A percentile compares a stretch with the other conserved stretches of the same genome.
Conservation (phyloP, 495 filamentous ascomycete genomes). For the Arthonia radiata region DNA sequence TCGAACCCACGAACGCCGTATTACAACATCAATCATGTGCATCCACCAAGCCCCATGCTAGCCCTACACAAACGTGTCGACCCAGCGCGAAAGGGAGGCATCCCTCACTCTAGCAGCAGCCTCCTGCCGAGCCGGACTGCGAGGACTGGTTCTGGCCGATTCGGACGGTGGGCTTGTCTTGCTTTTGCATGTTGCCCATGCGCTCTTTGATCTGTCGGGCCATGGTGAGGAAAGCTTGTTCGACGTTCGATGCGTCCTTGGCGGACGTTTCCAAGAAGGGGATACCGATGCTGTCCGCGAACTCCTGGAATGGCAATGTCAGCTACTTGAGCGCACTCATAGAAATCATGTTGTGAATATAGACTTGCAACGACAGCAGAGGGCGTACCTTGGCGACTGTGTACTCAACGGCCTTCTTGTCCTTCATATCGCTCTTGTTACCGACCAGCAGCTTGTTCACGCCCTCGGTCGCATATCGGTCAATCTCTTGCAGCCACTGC, state of each 20-base stretch:
- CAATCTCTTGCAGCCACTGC: slow-evolving; percentile 99
- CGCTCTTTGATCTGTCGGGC: slow-evolving; percentile 98
- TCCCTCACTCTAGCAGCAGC: slow-evolving; percentile 55
- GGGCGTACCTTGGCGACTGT: slow-evolving; percentile 80
- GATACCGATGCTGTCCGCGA: slow-evolving; percentile 94
- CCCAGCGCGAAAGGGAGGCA: too few species aligned
- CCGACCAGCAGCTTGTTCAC: slow-evolving; percentile 98
- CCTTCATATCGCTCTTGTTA: slow-evolving; percentile 99
- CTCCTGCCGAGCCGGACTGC: slow-evolving; percentile 65
- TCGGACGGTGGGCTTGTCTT: slow-evolving; percentile 95
- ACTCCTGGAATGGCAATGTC: slow-evolving; percentile 38
- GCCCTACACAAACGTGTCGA: too few species aligned
- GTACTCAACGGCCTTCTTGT: slow-evolving; percentile 99
- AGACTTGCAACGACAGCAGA: slow-evolving; percentile 1
- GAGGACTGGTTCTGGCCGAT: slow-evolving; percentile 87
- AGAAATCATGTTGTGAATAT: slow-evolving; percentile 1
- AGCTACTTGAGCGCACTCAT: background rate
- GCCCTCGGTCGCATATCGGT: slow-evolving; percentile 93
- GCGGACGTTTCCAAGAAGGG: slow-evolving; percentile 98
- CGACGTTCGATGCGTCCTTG: slow-evolving; percentile 97
- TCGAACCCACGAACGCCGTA: too few species aligned
- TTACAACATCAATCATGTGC: too few species aligned
- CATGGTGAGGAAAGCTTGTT: slow-evolving; percentile 99
- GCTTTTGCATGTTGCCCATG: slow-evolving; percentile 90
- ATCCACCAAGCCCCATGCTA: too few species aligned